A percentile compares a stretch with the other conserved stretches of the same genome.
Evolutionary conservation across 192 early-diverging fungal species (phyloP).

Genomic region (Coemansia sp.): DNA sequence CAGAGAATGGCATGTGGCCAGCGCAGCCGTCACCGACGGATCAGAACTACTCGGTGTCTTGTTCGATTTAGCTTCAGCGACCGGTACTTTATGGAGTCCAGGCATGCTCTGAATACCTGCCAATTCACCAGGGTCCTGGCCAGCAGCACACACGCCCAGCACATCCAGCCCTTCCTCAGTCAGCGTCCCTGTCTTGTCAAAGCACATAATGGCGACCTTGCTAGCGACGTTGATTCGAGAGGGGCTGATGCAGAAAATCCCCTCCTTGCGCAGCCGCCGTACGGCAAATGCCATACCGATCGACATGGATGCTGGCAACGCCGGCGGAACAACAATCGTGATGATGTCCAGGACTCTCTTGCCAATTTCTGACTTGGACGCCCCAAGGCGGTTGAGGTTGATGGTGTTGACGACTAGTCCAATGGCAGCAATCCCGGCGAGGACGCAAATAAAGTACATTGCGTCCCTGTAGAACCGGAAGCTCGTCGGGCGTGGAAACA

Average conservation of each 20-base stretch:
- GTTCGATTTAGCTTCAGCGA: not conserved
- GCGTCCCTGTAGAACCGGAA: constrained; percentile 95
- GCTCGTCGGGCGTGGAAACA: constrained; percentile 89
- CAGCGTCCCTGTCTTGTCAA: constrained; percentile 98
- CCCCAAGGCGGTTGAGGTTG: constrained; percentile 76
- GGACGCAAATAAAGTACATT: constrained; percentile 86
- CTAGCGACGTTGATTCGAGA: constrained; percentile 94
- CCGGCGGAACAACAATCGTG: constrained; percentile 93
- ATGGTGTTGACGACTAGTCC: constrained; percentile 79
- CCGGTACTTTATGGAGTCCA: constrained; percentile 3
- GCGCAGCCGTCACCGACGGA: constrained; percentile 46
- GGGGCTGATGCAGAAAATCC: constrained; percentile 90
- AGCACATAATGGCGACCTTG: constrained; percentile 88
- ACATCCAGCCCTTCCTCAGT: constrained; percentile 94
- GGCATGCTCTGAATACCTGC: constrained; percentile 23
- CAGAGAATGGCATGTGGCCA: constrained; percentile 78
- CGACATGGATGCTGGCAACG: constrained; percentile 92
- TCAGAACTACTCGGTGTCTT: not conserved
- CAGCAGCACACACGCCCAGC: constrained; percentile 64
- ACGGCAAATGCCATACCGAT: constrained; percentile 97
- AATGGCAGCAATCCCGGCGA: constrained; percentile 70
- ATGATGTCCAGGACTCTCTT: constrained; percentile 88
- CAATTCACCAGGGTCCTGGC: constrained; percentile 27
- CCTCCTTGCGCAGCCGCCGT: constrained; percentile 61
- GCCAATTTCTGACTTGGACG: constrained; percentile 65